Percentiles rank a stretch among this genome's conserved stretches.
phyloP scores from a whole-genome alignment of 805 yeast species.

The Saccharomycopsis guyanensis region DNA sequence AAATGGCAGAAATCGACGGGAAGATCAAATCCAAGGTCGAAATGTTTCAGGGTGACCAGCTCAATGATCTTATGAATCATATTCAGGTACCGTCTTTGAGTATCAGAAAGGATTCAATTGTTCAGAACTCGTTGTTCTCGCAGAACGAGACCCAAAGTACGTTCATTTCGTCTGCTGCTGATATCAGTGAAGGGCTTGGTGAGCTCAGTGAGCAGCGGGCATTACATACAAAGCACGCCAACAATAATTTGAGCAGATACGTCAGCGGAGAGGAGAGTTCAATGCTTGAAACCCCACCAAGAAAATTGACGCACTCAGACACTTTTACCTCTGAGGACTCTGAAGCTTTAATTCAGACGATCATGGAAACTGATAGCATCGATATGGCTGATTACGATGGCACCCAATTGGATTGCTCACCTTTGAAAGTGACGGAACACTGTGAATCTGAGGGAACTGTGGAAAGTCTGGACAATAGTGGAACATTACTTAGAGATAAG shows the following conservation, averaged over 20 bases:
- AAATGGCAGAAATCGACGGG: not conserved
- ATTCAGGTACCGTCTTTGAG: not conserved
- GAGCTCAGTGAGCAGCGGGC: not conserved
- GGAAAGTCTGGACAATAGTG: not conserved
- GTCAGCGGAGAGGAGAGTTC: not conserved
- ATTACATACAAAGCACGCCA: not conserved
- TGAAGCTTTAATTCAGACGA: slow-evolving; percentile 4
- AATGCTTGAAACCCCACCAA: not conserved
- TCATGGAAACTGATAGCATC: slow-evolving; percentile 8
- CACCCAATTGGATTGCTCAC: slow-evolving; percentile 1
- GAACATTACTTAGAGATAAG: not conserved
- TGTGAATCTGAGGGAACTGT: too few species aligned
- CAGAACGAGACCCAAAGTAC: slow-evolving; percentile 6
- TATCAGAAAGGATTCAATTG: slow-evolving; percentile 1
- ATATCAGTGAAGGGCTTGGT: not conserved
- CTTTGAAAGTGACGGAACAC: not conserved
- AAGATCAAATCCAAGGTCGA: slow-evolving; percentile 1
- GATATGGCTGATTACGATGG: not conserved
- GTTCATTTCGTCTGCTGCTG: not conserved
- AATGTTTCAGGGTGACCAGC: slow-evolving; percentile 3
- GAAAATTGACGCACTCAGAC: not conserved
- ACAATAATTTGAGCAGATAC: not conserved
- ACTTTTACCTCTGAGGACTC: slow-evolving; percentile 1
- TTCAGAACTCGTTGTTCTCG: slow-evolving; percentile 11
- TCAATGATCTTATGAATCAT: not conserved